Evolutionary conservation across 2,329 filamentous ascomycete genomes (phyloP).

Genomic region (Lasiodiplodia sp.): DNA sequence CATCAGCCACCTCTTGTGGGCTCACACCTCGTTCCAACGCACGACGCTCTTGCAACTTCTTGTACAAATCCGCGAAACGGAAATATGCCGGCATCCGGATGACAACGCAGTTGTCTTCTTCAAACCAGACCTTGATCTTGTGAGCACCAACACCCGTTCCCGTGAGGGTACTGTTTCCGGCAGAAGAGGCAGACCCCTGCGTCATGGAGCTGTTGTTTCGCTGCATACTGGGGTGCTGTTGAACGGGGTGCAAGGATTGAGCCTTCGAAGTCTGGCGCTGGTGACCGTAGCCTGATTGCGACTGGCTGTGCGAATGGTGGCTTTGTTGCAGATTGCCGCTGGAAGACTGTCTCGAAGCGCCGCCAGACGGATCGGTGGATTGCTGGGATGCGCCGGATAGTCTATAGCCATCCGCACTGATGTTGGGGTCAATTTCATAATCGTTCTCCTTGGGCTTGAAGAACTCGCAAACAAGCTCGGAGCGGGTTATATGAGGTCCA

Average conservation of each 20-base stretch:
- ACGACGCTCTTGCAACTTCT: slow-evolving; percentile 84
- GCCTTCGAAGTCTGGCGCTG: slow-evolving; percentile 48
- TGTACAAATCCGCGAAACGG: slow-evolving; percentile 76
- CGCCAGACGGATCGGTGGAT: slow-evolving; percentile 45
- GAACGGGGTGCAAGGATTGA: slow-evolving; percentile 33
- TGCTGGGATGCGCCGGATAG: slow-evolving; percentile 65
- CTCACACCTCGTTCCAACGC: slow-evolving; percentile 65
- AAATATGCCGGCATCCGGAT: slow-evolving; percentile 87
- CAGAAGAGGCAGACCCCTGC: slow-evolving; percentile 39
- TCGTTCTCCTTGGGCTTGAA: slow-evolving; percentile 91
- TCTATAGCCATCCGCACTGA: slow-evolving; percentile 73
- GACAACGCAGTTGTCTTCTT: slow-evolving; percentile 83
- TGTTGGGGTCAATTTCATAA: slow-evolving; percentile 84
- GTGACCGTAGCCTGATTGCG: slow-evolving; percentile 37
- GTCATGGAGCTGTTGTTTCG: slow-evolving; percentile 48
- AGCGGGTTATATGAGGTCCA: slow-evolving; percentile 82
- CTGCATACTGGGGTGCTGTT: slow-evolving; percentile 39
- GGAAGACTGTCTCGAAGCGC: slow-evolving; percentile 47
- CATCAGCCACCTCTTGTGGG: slow-evolving; percentile 53
- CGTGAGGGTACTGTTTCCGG: slow-evolving; percentile 32
- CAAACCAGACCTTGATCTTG: slow-evolving; percentile 95
- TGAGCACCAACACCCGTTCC: slow-evolving; percentile 53
- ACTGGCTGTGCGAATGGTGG: slow-evolving; percentile 27
- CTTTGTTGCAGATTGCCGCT: slow-evolving; percentile 37
- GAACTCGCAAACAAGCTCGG: slow-evolving; percentile 85